A percentile compares a stretch with the other conserved stretches of the same genome.
These are phyloP conservation scores for Phytophthora pluvialis DNA, from an alignment of 352 stramenopile species.

Conservation along the genomic window DNA sequence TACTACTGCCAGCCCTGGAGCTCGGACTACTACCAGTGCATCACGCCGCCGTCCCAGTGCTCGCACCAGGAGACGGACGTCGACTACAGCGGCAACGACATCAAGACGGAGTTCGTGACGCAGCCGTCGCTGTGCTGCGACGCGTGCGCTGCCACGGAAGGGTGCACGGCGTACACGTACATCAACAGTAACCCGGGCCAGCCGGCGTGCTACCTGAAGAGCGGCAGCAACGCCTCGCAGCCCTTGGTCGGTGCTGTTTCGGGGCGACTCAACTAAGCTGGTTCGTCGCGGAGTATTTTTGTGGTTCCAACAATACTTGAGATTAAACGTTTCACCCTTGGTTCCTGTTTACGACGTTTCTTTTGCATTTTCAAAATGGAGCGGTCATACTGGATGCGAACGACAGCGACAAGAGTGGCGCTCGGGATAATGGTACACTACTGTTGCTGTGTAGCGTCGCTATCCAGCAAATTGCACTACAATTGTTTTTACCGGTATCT, in stretches of 20 bases:
- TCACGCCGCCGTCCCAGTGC: constrained; percentile 20
- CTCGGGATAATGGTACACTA: too few species aligned
- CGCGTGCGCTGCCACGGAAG: too few species aligned
- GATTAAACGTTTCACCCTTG: too few species aligned
- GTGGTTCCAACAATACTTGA: too few species aligned
- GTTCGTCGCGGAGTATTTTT: too few species aligned
- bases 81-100: constrained; percentile 39
- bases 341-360: too few species aligned
- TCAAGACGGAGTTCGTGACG: constrained; percentile 12
- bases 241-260: constrained; percentile 41
- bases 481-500: background rate
- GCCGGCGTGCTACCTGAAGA: constrained; percentile 43
- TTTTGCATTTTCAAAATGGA: too few species aligned
- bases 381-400: too few species aligned
- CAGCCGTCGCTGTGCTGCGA: background rate
- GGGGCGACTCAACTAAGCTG: constrained; percentile 42
- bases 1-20: constrained; percentile 38
- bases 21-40: constrained; percentile 36
- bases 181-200: background rate
- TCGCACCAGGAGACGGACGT: constrained; percentile 37
- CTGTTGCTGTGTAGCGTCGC: background rate
- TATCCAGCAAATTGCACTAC: background rate
- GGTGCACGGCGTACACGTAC: background rate
- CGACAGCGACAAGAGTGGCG: too few species aligned
- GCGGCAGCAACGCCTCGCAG: constrained; percentile 28